Base-by-base conservation (phyloP, 805 yeast species). In the Starmerella floris region DNA sequence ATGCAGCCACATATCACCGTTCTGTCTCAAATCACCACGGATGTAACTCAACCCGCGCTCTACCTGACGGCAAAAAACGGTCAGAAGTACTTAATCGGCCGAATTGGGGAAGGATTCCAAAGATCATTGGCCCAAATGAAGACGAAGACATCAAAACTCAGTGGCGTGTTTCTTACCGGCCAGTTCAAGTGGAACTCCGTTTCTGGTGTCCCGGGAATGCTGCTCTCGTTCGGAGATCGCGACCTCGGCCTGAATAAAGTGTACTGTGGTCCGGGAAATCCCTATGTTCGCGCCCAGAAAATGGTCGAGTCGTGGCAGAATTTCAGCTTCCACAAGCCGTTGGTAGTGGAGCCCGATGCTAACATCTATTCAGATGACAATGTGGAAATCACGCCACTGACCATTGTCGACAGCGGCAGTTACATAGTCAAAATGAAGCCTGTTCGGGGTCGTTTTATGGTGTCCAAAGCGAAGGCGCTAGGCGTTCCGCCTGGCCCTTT, bases 161-260 rank as follows among this genome's bases (percentile, higher is more conserved):
- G 72, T 37, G 73, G 76, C 30, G 64, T 88, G 3, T 87, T 83
- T 54, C 55, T 91, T 4, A 77, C 95, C 0, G 98, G 98, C 2
- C 65, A 64, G n/a, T 48, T 82, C 10, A 61, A 70, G 41, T 88
- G 95, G 95, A 59, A 70, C 5, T 69, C 78, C n/a, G 63, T 84
- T 2, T 83, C 94, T n/a, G 98, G 98, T 0, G 60, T 88, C 5
- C 96, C 97, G 0, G 98, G 98, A 0, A 63, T 83, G 53, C 73
- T 88, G 38, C 63, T 88, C 39, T 83, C 96, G 0, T 67, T 81
- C 13, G 76, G 83, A 43, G 95, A 83, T 10, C 44, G 51, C 19
- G 45, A 37, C 11, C 23, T 41, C 4, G 26, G 13, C 21, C 5
- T 49, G 5, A 23, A 27, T 3, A 17, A 13, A 11, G 21, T 49